Evolutionary conservation across 1,284 basidiomycete species (phyloP).

Genomic region (Moesziomyces antarcticus): DNA sequence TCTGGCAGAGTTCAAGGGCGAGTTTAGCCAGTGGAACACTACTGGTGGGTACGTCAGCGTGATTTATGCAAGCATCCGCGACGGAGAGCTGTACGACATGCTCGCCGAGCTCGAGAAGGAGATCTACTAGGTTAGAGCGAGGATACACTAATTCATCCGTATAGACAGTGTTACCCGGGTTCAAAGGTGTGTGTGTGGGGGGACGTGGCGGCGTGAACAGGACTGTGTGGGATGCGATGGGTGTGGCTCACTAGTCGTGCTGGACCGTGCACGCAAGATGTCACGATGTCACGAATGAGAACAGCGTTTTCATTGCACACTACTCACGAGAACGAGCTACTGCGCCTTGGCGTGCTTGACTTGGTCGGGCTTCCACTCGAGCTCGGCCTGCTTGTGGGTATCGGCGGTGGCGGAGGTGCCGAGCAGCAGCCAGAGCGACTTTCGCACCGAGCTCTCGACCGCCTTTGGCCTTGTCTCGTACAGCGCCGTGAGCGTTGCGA

Average conservation of each 20-base stretch:
- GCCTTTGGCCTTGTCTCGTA: slow-evolving; percentile 46
- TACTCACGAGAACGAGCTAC: too few species aligned
- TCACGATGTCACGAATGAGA: too few species aligned
- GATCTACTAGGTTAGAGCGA: slow-evolving; percentile 1
- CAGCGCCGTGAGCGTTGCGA: slow-evolving; percentile 42
- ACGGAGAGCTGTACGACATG: slow-evolving; percentile 54
- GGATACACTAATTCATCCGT: too few species aligned
- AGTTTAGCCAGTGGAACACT: slow-evolving; percentile 43
- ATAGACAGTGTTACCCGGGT: too few species aligned
- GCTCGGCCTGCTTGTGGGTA: slow-evolving; percentile 18
- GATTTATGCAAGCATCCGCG: slow-evolving; percentile 49
- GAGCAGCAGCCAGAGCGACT: slow-evolving; percentile 13
- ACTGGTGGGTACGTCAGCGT: slow-evolving; percentile 53
- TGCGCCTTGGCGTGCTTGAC: slow-evolving; percentile 10
- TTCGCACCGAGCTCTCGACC: slow-evolving; percentile 15
- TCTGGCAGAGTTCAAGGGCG: slow-evolving; percentile 55
- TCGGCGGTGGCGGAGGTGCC: slow-evolving; percentile 25
- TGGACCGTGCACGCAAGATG: too few species aligned
- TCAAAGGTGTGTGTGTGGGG: too few species aligned
- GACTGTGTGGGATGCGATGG: too few species aligned
- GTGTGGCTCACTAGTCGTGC: too few species aligned
- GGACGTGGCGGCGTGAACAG: too few species aligned
- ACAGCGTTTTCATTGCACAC: too few species aligned
- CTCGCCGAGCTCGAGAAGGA: slow-evolving; percentile 37
- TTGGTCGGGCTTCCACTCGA: slow-evolving; percentile 12